Percentiles rank a stretch among this genome's conserved stretches.
These are phyloP conservation scores for Colletotrichum lini DNA, from an alignment of 2,329 filamentous ascomycete species.

Conservation along the genomic window DNA sequence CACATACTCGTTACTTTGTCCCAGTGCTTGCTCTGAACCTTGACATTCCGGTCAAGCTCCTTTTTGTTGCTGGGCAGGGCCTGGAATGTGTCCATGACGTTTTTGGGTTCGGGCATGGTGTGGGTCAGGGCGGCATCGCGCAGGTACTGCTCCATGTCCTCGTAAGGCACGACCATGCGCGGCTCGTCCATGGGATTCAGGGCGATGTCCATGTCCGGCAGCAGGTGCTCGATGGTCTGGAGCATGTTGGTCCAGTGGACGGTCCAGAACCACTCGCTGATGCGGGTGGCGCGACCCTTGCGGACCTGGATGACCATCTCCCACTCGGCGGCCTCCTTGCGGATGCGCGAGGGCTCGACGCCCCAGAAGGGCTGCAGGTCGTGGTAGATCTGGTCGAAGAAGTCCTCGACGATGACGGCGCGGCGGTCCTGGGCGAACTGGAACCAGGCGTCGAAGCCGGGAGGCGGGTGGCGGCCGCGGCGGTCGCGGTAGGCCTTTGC, in stretches of 20 bases:
- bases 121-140: constrained; percentile 64
- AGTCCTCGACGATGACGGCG: constrained; percentile 62
- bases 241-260: constrained; percentile 70
- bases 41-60: constrained; percentile 51
- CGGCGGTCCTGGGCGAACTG: constrained; percentile 58
- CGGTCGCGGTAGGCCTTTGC: constrained; percentile 61
- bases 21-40: constrained; percentile 61
- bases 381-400: constrained; percentile 69
- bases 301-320: constrained; percentile 75
- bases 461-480: constrained; percentile 65
- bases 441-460: constrained; percentile 64
- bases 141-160: constrained; percentile 71
- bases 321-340: constrained; percentile 66
- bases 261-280: constrained; percentile 71
- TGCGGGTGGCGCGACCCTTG: constrained; percentile 64
- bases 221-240: constrained; percentile 64
- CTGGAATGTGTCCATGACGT: constrained; percentile 61
- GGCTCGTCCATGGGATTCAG: constrained; percentile 79
- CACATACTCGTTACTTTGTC: constrained; percentile 63
- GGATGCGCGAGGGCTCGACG: constrained; percentile 62
- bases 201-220: constrained; percentile 78
- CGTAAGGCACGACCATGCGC: constrained; percentile 73
- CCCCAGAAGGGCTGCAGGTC: constrained; percentile 70
- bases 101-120: constrained; percentile 58
- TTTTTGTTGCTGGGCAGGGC: constrained; percentile 57